Conservation (phyloP, 805 yeast species). For the Brettanomyces custersianus region DNA sequence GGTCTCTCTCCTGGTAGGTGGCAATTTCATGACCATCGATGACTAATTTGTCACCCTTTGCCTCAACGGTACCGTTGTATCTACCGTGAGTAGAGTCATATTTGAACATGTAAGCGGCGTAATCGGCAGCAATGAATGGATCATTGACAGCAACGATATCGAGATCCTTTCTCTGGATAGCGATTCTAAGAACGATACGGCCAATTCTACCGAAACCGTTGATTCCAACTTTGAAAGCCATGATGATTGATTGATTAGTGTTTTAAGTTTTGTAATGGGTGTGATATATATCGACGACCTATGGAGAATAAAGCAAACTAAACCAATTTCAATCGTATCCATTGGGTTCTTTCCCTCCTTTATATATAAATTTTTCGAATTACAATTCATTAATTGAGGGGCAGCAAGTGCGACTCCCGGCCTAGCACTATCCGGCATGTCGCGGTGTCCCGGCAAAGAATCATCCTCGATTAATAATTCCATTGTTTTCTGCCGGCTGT, state of each 20-base stretch:
- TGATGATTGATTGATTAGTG: background rate
- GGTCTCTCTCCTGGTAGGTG: constrained; percentile 78
- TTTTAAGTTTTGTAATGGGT: background rate
- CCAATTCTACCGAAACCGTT: constrained; percentile 96
- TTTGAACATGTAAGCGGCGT: constrained; percentile 93
- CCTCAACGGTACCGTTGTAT: constrained; percentile 64
- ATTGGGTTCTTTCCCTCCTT: no score
- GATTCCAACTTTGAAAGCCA: constrained; percentile 60
- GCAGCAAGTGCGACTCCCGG: no score
- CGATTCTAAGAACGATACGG: constrained; percentile 80
- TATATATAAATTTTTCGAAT: no score
- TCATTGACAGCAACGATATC: constrained; percentile 84
- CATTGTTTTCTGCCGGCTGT: no score
- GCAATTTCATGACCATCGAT: constrained; percentile 61
- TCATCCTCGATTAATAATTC: no score
- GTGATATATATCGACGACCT: background rate
- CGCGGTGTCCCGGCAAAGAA: no score
- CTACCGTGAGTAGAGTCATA: constrained; percentile 90
- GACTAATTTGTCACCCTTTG: constrained; percentile 48
- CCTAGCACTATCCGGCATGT: no score
- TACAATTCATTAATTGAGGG: no score
- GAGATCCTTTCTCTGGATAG: constrained; percentile 63
- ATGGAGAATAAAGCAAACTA: background rate
- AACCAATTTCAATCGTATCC: no score
- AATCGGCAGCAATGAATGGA: constrained; percentile 83